Percentiles rank a stretch among this genome's conserved stretches.
Conservation (phyloP, 208 protist genomes). For the Porcisia hertigi region DNA sequence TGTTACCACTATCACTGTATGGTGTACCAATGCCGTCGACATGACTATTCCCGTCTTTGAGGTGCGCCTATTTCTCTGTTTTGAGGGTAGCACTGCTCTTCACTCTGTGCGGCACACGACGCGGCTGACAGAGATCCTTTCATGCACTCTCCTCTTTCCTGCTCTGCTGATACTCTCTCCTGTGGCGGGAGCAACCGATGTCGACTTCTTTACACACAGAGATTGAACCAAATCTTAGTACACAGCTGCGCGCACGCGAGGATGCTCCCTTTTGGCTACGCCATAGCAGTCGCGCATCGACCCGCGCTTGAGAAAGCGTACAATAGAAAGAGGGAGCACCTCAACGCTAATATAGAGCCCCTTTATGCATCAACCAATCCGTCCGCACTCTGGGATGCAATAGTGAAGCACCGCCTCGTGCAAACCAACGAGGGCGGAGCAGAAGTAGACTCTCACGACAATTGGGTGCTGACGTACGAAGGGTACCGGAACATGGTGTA, state of each 20-base stretch:
- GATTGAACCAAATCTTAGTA: not conserved
- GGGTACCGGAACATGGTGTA: slow-evolving; percentile 75
- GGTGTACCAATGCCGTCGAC: not conserved
- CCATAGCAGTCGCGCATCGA: slow-evolving; percentile 30
- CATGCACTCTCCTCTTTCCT: not conserved
- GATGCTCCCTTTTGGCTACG: slow-evolving; percentile 33
- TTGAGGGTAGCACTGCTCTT: not conserved
- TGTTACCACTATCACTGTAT: not conserved
- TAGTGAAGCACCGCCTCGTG: slow-evolving; percentile 68
- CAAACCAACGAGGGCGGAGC: slow-evolving; percentile 9
- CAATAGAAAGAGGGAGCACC: slow-evolving; percentile 55
- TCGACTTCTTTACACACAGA: not conserved
- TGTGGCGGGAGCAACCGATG: not conserved
- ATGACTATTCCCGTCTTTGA: no score
- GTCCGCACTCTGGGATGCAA: slow-evolving; percentile 65
- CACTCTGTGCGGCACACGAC: not conserved
- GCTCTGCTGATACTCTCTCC: not conserved
- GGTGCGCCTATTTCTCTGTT: not conserved
- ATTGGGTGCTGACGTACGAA: slow-evolving; percentile 67
- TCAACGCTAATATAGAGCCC: slow-evolving; percentile 41
- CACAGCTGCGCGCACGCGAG: not conserved
- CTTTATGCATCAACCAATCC: slow-evolving; percentile 76
- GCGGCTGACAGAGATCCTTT: not conserved
- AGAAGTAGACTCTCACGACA: slow-evolving; percentile 59
- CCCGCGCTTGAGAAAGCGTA: slow-evolving; percentile 36